phyloP scores from a whole-genome alignment of 495 filamentous ascomycete species.

The Podospora tetraspora region DNA sequence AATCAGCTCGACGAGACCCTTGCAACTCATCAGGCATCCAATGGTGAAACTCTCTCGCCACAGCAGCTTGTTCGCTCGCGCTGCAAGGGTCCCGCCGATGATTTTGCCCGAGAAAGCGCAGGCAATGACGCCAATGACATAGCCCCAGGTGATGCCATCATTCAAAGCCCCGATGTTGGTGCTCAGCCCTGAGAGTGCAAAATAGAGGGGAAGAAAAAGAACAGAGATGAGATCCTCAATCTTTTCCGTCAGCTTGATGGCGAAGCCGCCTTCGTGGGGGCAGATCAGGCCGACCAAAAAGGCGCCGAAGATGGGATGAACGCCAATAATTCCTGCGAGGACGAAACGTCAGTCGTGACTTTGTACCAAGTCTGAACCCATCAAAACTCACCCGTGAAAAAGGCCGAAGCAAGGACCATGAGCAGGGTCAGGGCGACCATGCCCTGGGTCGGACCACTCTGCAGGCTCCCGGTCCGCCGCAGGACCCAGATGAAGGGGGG shows the following conservation, averaged over 20 bases:
- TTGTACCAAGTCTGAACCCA: background rate
- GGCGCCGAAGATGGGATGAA: constrained; percentile 80
- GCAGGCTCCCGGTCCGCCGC: constrained; percentile 65
- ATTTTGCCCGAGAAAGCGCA: constrained; percentile 87
- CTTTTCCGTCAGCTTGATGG: constrained; percentile 92
- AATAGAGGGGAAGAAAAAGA: constrained; percentile 92
- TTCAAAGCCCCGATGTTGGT: constrained; percentile 86
- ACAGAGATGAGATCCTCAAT: constrained; percentile 87
- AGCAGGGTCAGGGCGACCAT: constrained; percentile 80
- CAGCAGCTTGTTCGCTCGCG: constrained; percentile 67
- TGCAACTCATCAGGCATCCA: constrained; percentile 94
- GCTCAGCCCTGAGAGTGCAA: constrained; percentile 83
- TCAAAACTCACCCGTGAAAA: constrained; percentile 58
- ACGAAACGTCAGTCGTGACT: background rate
- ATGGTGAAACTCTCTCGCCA: constrained; percentile 94
- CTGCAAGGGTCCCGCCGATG: constrained; percentile 75
- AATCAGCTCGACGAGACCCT: constrained; percentile 92
- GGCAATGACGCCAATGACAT: constrained; percentile 77
- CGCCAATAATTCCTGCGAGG: constrained; percentile 64
- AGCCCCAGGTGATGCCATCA: constrained; percentile 81
- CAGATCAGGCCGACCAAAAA: constrained; percentile 90
- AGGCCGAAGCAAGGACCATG: constrained; percentile 74
- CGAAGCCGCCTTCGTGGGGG: constrained; percentile 90
- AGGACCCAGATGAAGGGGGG: constrained; percentile 75
- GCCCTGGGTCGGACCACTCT: constrained; percentile 86